Evolutionary conservation across 202 grass and related monocot species (phyloP).

Genomic region (Elaeis oleifera): DNA sequence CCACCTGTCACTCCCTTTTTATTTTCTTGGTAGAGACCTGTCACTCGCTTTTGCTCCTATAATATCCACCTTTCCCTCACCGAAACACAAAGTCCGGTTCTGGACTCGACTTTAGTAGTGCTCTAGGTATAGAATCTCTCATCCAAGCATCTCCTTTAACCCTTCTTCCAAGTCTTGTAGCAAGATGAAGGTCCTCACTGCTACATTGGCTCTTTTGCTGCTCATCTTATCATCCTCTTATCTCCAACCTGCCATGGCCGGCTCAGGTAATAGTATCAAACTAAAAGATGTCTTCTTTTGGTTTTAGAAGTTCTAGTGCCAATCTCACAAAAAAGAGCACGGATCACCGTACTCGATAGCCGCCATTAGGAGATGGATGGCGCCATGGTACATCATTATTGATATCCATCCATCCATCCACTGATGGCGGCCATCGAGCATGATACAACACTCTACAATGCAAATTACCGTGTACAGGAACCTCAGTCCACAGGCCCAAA

Average conservation of each 20-base stretch:
- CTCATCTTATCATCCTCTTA: slow-evolving; percentile 29
- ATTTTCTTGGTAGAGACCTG: not conserved
- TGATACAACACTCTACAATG: too few species aligned
- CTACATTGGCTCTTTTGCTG: slow-evolving; percentile 25
- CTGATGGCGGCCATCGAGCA: too few species aligned
- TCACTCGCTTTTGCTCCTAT: not conserved
- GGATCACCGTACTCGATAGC: too few species aligned
- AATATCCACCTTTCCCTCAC: not conserved
- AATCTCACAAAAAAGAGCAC: too few species aligned
- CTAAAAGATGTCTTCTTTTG: not conserved
- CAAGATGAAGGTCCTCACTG: slow-evolving; percentile 36
- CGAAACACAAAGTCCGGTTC: too few species aligned
- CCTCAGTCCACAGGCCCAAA: too few species aligned
- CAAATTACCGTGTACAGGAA: too few species aligned
- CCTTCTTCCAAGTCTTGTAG: slow-evolving; percentile 6
- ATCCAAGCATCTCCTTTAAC: not conserved
- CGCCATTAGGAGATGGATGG: too few species aligned
- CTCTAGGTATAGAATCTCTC: not conserved
- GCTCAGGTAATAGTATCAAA: slow-evolving; percentile 38
- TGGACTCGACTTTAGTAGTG: too few species aligned
- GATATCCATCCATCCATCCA: too few species aligned
- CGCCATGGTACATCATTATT: too few species aligned
- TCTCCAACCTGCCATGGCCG: slow-evolving; percentile 31
- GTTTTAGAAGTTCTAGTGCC: too few species aligned
- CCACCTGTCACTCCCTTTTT: not conserved